These are phyloP conservation scores for Barbatosphaeria neglecta DNA, from an alignment of 495 filamentous ascomycete genomes.

Conservation along the genomic window DNA sequence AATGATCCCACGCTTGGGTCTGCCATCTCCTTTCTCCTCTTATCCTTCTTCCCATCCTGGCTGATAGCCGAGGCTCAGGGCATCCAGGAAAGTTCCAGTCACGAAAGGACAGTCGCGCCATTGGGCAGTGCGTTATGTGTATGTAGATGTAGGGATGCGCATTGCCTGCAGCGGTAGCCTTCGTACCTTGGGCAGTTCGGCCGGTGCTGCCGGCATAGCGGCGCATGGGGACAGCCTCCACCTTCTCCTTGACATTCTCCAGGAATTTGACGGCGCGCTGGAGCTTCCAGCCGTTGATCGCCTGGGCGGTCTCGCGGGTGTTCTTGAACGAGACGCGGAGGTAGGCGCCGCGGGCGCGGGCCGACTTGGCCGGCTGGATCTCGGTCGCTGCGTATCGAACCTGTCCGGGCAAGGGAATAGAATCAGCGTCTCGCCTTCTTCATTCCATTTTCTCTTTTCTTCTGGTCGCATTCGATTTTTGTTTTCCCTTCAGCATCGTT, in stretches of 20 bases:
- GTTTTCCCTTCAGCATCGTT: too few relatives aligned
- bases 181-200: slow-evolving; percentile 91
- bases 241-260: slow-evolving; percentile 89
- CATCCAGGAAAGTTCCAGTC: background rate
- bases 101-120: background rate
- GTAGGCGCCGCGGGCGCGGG: slow-evolving; percentile 94
- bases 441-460: background rate
- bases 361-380: slow-evolving; percentile 82
- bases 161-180: background rate
- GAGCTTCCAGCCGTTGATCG: slow-evolving; percentile 98
- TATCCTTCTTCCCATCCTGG: background rate
- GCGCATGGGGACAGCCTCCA: slow-evolving; percentile 94
- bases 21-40: too few relatives aligned
- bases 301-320: slow-evolving; percentile 97
- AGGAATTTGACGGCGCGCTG: slow-evolving; percentile 87
- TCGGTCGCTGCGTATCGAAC: slow-evolving; percentile 95
- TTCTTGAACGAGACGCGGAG: slow-evolving; percentile 99
- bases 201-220: slow-evolving; percentile 90
- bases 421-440: slow-evolving; percentile 20
- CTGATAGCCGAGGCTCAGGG: too few relatives aligned
- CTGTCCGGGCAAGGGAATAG: slow-evolving; percentile 36
- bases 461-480: too few relatives aligned
- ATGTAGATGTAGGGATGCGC: too few relatives aligned
- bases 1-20: too few relatives aligned
- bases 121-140: too few relatives aligned